Evolutionary conservation across 306 rosid species (phyloP).

Genomic region (Vachellia pachyceras): DNA sequence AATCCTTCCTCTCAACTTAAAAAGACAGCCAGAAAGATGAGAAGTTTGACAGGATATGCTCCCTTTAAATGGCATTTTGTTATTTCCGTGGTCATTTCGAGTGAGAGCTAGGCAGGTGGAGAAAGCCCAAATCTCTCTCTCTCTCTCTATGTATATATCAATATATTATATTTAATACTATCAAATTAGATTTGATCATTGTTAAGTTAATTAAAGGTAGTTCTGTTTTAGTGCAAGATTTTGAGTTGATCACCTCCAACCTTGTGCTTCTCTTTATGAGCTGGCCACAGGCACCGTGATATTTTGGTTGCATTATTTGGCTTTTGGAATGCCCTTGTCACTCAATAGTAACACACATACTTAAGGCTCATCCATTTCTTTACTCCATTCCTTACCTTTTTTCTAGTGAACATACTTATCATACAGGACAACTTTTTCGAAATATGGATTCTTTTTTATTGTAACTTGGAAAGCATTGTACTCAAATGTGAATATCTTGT

Average conservation of each 20-base stretch:
- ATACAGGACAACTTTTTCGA: not conserved
- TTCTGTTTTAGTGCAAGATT: not conserved
- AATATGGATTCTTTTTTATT: not conserved
- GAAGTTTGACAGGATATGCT: not conserved
- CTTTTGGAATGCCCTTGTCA: not conserved
- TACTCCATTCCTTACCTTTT: not conserved
- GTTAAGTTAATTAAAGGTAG: too few species aligned
- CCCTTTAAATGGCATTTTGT: not conserved
- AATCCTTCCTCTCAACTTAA: not conserved
- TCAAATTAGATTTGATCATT: too few species aligned
- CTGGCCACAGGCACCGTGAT: not conserved
- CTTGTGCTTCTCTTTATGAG: not conserved
- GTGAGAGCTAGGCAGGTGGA: not conserved
- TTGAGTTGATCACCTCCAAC: not conserved
- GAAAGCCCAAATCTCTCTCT: too few species aligned
- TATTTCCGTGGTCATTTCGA: not conserved
- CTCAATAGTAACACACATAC: not conserved
- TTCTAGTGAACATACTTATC: not conserved
- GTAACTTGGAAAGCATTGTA: not conserved
- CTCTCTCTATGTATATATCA: too few species aligned
- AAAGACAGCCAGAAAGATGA: not conserved
- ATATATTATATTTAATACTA: too few species aligned
- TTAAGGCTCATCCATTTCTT: not conserved
- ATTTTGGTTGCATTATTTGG: not conserved
- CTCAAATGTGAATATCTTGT: not conserved